Percentiles rank a stretch among this genome's conserved stretches.
Conservation (phyloP, 2,329 filamentous ascomycete genomes). For the Malbranchea zuffiana region DNA sequence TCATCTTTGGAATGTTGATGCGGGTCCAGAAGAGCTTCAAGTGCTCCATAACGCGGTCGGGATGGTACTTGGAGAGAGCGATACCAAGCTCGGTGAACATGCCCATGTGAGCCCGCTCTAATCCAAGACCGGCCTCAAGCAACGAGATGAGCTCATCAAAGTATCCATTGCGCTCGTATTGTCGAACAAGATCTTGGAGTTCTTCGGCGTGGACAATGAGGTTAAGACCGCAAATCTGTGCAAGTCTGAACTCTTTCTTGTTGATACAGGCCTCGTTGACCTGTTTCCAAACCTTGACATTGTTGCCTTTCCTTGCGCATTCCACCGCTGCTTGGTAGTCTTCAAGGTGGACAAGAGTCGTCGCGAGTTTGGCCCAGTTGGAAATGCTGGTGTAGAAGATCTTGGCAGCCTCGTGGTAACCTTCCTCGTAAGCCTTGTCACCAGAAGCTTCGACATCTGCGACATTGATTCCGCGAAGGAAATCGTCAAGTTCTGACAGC, state of each 20-base stretch:
- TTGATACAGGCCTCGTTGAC: slow-evolving; percentile 91
- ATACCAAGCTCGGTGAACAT: slow-evolving; percentile 94
- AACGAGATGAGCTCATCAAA: slow-evolving; percentile 95
- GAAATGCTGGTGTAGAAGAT: slow-evolving; percentile 98
- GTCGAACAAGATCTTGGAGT: slow-evolving; percentile 79
- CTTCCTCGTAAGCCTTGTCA: slow-evolving; percentile 95
- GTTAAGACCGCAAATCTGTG: slow-evolving; percentile 97
- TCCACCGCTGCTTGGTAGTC: slow-evolving; percentile 98
- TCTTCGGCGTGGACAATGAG: slow-evolving; percentile 96
- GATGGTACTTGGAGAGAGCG: slow-evolving; percentile 86
- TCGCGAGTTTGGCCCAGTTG: slow-evolving; percentile 98
- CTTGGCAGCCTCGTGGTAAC: slow-evolving; percentile 90
- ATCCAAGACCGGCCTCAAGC: slow-evolving; percentile 85
- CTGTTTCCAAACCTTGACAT: slow-evolving; percentile 98
- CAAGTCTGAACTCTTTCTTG: slow-evolving; percentile 98
- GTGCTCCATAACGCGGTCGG: slow-evolving; percentile 95
- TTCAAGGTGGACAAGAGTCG: slow-evolving; percentile 88
- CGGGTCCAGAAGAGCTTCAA: slow-evolving; percentile 96
- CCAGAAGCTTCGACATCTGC: slow-evolving; percentile 93
- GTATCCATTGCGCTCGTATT: slow-evolving; percentile 94
- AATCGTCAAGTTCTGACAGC: slow-evolving; percentile 88
- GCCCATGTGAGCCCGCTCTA: slow-evolving; percentile 88
- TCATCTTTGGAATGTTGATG: slow-evolving; percentile 97
- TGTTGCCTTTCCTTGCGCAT: slow-evolving; percentile 96
- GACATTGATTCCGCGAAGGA: slow-evolving; percentile 84